Evolutionary conservation across 1,139 yeast genomes (phyloP).

Genomic region (Yamadazyma triangularis): DNA sequence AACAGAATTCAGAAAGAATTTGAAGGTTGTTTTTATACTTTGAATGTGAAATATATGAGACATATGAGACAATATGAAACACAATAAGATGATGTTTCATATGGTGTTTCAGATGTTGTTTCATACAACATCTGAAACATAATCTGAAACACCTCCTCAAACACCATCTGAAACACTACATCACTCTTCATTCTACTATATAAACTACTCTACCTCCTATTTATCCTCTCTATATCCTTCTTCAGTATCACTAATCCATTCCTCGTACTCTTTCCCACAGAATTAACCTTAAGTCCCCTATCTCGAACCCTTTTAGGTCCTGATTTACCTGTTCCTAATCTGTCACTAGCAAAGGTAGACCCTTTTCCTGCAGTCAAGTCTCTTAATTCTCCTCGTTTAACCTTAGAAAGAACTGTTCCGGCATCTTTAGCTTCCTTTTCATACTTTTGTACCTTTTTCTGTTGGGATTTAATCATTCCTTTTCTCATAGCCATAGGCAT

Average conservation of each 20-base stretch:
- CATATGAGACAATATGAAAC: no score
- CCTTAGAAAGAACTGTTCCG: slow-evolving; percentile 73
- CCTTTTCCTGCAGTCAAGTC: slow-evolving; percentile 53
- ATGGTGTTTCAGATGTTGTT: no score
- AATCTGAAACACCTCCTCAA: no score
- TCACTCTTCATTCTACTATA: neutral
- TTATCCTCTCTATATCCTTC: slow-evolving; percentile 56
- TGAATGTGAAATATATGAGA: no score
- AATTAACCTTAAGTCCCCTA: slow-evolving; percentile 73
- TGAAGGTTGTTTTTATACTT: no score
- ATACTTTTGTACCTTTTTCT: slow-evolving; percentile 47
- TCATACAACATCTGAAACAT: no score
- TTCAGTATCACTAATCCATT: slow-evolving; percentile 77
- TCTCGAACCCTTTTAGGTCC: slow-evolving; percentile 45
- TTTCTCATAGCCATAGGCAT: slow-evolving; percentile 88
- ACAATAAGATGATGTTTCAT: no score
- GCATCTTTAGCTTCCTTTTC: slow-evolving; percentile 83
- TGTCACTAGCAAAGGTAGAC: slow-evolving; percentile 44
- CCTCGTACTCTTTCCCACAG: slow-evolving; percentile 74
- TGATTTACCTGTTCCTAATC: slow-evolving; percentile 52
- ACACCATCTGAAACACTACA: no score
- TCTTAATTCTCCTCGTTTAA: slow-evolving; percentile 61
- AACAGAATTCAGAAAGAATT: no score
- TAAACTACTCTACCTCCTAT: slow-evolving; percentile 6
- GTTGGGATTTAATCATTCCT: slow-evolving; percentile 66